Evolutionary conservation across 202 grass and related monocot genomes (phyloP).

Genomic region (Setaria italica): DNA sequence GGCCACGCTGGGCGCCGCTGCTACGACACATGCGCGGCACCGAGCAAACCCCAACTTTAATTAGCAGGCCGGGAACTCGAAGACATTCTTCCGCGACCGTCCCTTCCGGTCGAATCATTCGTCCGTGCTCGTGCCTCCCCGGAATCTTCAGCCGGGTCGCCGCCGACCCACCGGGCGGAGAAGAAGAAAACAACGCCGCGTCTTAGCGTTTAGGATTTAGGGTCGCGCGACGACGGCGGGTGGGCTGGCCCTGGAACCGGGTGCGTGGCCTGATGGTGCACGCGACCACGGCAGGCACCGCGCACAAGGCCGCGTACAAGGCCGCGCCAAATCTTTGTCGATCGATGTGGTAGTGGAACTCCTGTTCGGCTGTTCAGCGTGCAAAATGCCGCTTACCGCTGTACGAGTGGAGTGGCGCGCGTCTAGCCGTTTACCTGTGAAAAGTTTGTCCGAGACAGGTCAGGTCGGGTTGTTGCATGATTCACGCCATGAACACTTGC

Average conservation of each 20-base stretch:
- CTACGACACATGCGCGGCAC: neutral
- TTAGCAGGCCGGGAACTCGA: neutral
- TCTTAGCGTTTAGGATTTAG: too few species aligned
- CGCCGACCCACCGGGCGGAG: too few species aligned
- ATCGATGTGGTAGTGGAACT: neutral
- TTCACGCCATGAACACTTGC: constrained; percentile 35
- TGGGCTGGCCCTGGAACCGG: too few species aligned
- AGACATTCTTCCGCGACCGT: neutral
- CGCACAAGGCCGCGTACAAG: too few species aligned
- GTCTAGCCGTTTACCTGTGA: constrained; percentile 6
- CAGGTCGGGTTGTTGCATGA: neutral
- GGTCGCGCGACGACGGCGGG: too few species aligned
- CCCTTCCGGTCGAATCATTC: neutral
- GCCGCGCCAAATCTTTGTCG: neutral
- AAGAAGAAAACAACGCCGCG: neutral
- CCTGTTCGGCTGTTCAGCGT: neutral
- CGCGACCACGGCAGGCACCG: too few species aligned
- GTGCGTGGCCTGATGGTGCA: too few species aligned
- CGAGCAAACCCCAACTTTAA: neutral
- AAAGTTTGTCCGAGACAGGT: neutral
- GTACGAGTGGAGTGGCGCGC: neutral
- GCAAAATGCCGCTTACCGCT: too few species aligned
- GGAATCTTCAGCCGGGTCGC: neutral
- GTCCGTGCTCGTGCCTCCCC: neutral
- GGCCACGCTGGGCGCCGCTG: neutral